Conservation (phyloP, 352 stramenopile genomes). For the Phytophthora macrochlamydospora region DNA sequence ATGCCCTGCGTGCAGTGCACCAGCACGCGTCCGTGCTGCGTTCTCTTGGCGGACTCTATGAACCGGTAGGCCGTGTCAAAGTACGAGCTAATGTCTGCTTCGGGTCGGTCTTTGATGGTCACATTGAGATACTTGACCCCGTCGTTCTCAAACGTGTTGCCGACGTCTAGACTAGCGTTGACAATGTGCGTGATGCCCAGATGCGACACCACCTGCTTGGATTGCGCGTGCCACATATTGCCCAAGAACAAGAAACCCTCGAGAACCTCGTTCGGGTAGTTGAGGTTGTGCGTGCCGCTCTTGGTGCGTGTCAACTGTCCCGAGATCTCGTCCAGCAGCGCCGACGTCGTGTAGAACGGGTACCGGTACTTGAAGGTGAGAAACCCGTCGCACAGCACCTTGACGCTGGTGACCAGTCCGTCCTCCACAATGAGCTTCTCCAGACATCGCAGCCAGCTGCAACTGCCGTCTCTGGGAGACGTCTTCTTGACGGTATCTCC, state of each 20-base stretch:
- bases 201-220: conserved; percentile 71
- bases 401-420: conserved; percentile 76
- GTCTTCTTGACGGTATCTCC: conserved; percentile 63
- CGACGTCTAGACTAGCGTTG: conserved; percentile 80
- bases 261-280: conserved; percentile 90
- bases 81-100: conserved; percentile 71
- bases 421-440: conserved; percentile 76
- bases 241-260: conserved; percentile 87
- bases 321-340: conserved; percentile 68
- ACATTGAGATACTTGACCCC: conserved; percentile 79
- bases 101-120: conserved; percentile 79
- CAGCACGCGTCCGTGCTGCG: conserved; percentile 75
- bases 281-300: conserved; percentile 86
- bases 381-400: conserved; percentile 80
- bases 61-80: conserved; percentile 78
- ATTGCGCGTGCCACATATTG: conserved; percentile 91
- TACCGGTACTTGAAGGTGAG: conserved; percentile 86
- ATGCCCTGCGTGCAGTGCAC: conserved; percentile 89
- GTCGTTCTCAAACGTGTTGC: conserved; percentile 74
- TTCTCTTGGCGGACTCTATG: conserved; percentile 81
- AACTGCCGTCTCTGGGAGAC: conserved; percentile 19
- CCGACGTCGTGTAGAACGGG: conserved; percentile 82
- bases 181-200: conserved; percentile 87
- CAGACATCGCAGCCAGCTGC: conserved; percentile 62
- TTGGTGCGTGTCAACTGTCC: conserved; percentile 70